phyloP scores from a whole-genome alignment of 164 flowering plant genomes.

The Chimonanthus praecox region DNA sequence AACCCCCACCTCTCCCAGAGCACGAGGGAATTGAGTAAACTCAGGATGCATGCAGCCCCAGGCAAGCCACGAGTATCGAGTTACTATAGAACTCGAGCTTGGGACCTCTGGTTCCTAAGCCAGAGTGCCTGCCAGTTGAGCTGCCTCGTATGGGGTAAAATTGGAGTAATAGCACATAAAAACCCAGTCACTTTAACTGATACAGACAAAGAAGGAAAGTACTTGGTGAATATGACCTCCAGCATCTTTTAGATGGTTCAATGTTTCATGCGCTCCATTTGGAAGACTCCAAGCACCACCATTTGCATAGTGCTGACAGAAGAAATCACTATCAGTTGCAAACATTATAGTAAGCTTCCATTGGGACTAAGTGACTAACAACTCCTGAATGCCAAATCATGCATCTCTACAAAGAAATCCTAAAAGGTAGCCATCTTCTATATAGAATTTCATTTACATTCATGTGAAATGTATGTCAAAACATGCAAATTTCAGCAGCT shows the following conservation, averaged over 20 bases:
- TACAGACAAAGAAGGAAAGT: slow-evolving; percentile 11
- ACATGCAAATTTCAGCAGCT: neutral
- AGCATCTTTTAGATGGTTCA: slow-evolving; percentile 53
- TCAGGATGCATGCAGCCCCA: no score
- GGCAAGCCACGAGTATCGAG: no score
- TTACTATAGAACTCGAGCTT: no score
- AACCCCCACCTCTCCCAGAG: no score
- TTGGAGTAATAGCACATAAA: no score
- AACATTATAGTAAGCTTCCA: neutral
- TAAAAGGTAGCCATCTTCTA: neutral
- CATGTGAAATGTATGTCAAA: neutral
- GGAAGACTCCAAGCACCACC: slow-evolving; percentile 92
- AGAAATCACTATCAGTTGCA: slow-evolving; percentile 9
- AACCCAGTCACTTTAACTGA: neutral
- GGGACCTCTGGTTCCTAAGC: no score
- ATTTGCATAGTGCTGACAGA: slow-evolving; percentile 68
- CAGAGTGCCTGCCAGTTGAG: no score
- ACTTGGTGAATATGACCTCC: slow-evolving; percentile 61
- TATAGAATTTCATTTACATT: neutral
- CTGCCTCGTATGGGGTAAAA: no score
- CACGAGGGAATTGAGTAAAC: no score
- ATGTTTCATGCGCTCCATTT: slow-evolving; percentile 56
- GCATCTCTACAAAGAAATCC: neutral
- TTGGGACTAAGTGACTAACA: neutral
- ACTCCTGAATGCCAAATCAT: neutral